phyloP scores from a whole-genome alignment of 1,139 yeast genomes.

The Taphrina wiesneri region DNA sequence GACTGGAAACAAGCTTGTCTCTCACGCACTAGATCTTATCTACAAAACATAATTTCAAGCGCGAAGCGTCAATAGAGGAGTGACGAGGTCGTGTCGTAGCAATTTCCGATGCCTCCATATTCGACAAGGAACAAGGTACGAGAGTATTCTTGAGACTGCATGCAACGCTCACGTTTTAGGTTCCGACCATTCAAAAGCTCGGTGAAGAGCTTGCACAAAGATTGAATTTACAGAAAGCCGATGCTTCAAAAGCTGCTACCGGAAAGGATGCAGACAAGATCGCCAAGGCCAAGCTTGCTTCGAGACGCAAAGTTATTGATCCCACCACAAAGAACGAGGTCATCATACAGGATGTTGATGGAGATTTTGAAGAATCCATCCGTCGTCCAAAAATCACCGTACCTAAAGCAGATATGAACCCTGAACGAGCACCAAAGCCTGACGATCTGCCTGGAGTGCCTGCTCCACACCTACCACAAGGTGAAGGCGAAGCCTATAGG shows the following conservation, averaged over 20 bases:
- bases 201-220: slow-evolving; percentile 30
- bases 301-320: slow-evolving; percentile 28
- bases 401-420: slow-evolving; percentile 26
- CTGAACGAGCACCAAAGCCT: slow-evolving; percentile 21
- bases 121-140: slow-evolving; percentile 17
- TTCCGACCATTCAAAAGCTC: slow-evolving; percentile 29
- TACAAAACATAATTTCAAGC: no score
- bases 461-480: slow-evolving; percentile 32
- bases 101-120: slow-evolving; percentile 19
- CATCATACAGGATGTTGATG: slow-evolving; percentile 33
- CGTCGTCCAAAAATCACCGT: slow-evolving; percentile 29
- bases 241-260: slow-evolving; percentile 29
- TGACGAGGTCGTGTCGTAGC: neutral
- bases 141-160: neutral
- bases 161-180: neutral
- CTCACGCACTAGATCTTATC: no score
- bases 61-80: neutral
- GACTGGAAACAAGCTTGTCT: no score
- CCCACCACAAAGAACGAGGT: slow-evolving; percentile 33
- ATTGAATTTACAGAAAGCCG: slow-evolving; percentile 24
- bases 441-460: slow-evolving; percentile 25
- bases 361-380: slow-evolving; percentile 25
- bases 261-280: slow-evolving; percentile 25
- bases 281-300: slow-evolving; percentile 19
- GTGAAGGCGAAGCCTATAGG: slow-evolving; percentile 30